These are phyloP conservation scores for Sarocladiaceae sp. DNA, from an alignment of 2,329 filamentous ascomycete genomes.

Conservation along the genomic window DNA sequence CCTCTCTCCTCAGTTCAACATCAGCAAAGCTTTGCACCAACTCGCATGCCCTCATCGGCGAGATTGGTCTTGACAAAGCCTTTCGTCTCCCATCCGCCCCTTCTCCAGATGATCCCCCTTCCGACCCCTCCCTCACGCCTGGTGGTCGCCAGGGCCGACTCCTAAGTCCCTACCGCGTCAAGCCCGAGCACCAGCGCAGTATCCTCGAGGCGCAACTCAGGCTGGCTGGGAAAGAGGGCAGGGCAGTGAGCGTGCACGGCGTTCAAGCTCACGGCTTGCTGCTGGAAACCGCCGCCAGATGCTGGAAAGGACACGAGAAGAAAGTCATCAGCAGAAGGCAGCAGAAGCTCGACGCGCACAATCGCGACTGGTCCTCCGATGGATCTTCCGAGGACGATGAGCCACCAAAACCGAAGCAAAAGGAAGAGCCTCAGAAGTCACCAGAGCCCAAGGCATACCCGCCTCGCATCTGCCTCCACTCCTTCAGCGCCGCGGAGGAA, in stretches of 20 bases:
- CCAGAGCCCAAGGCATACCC: conserved; percentile 60
- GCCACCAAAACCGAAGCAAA: conserved; percentile 10
- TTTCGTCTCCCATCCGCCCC: conserved; percentile 62
- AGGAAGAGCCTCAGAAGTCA: not conserved
- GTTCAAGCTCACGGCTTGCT: conserved; percentile 71
- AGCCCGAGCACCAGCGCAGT: conserved; percentile 60
- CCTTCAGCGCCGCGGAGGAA: conserved; percentile 75
- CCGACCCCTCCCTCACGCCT: conserved; percentile 45
- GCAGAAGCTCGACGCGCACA: conserved; percentile 38
- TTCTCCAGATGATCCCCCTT: conserved; percentile 18
- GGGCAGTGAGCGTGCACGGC: conserved; percentile 64
- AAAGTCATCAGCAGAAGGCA: conserved; percentile 55
- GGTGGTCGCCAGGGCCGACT: conserved; percentile 64
- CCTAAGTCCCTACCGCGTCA: conserved; percentile 62
- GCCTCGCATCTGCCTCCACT: conserved; percentile 87
- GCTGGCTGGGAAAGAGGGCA: conserved; percentile 60
- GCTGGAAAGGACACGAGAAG: conserved; percentile 66
- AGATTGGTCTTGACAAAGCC: conserved; percentile 70
- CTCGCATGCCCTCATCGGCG: conserved; percentile 64
- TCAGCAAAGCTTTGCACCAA: conserved; percentile 47
- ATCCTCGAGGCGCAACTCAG: conserved; percentile 63
- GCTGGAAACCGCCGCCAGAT: conserved; percentile 55
- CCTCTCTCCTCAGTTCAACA: conserved; percentile 50
- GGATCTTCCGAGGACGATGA: conserved; percentile 31
- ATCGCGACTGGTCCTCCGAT: conserved; percentile 34